Percentiles rank a stretch among this genome's conserved stretches.
Evolutionary conservation across 441 rosid genomes (phyloP).

Genomic region (Arabidopsis hybrid): DNA sequence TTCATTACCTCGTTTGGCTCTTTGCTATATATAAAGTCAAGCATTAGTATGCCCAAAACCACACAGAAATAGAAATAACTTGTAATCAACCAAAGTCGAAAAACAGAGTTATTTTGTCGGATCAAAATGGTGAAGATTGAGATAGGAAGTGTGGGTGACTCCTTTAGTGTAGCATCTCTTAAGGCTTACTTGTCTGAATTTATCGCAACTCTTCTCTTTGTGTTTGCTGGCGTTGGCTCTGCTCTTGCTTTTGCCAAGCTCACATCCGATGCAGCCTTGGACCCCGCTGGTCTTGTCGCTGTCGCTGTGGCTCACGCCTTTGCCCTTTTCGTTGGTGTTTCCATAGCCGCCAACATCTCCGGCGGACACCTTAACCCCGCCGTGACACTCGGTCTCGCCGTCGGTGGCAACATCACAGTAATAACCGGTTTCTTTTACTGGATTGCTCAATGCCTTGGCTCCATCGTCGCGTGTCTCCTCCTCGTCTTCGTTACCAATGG

Average conservation of each 20-base stretch:
- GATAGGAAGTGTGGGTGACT: slow-evolving; percentile 77
- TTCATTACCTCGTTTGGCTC: slow-evolving; percentile 37
- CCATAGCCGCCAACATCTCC: slow-evolving; percentile 91
- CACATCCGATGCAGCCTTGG: slow-evolving; percentile 72
- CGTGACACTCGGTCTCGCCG: slow-evolving; percentile 85
- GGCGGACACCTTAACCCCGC: slow-evolving; percentile 95
- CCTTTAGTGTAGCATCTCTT: slow-evolving; percentile 70
- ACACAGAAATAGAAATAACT: slow-evolving; percentile 5
- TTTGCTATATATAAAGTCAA: slow-evolving; percentile 24
- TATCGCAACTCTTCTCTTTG: slow-evolving; percentile 85
- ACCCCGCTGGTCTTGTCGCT: slow-evolving; percentile 85
- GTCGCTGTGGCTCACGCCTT: slow-evolving; percentile 86
- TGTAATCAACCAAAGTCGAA: slow-evolving; percentile 19
- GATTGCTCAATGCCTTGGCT: slow-evolving; percentile 92
- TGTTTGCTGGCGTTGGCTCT: slow-evolving; percentile 92
- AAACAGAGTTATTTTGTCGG: neutral
- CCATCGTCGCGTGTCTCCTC: slow-evolving; percentile 84
- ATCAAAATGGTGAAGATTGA: slow-evolving; percentile 70
- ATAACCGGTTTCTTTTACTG: slow-evolving; percentile 82
- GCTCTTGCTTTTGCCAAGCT: slow-evolving; percentile 81
- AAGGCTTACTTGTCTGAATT: slow-evolving; percentile 81
- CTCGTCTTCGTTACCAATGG: slow-evolving; percentile 70
- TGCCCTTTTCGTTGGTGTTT: slow-evolving; percentile 80
- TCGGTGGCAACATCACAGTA: slow-evolving; percentile 84
- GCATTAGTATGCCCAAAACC: neutral